Evolutionary conservation across 768 basidiomycete species (phyloP).

Genomic region (Nidula microcarpa): DNA sequence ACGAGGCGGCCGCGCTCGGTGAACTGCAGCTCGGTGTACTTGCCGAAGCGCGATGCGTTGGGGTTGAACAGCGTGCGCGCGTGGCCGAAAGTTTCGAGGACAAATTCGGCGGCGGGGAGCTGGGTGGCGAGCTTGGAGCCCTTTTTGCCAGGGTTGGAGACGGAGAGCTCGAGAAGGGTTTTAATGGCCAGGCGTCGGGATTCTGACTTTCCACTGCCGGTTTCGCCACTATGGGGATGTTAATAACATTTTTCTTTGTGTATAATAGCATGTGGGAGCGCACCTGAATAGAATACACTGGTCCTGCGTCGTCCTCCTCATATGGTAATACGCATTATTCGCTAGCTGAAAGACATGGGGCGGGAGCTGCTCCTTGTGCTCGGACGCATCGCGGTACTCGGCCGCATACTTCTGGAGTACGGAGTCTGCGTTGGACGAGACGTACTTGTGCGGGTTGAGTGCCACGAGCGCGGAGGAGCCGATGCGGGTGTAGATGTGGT

Average conservation of each 20-base stretch:
- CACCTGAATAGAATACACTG: constrained; percentile 87
- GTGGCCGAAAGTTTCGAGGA: constrained; percentile 92
- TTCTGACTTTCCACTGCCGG: constrained; percentile 92
- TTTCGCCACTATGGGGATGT: constrained; percentile 69
- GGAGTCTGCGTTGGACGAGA: constrained; percentile 79
- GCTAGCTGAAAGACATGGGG: constrained; percentile 94
- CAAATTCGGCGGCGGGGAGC: constrained; percentile 91
- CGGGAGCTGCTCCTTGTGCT: constrained; percentile 54
- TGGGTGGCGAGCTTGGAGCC: constrained; percentile 84
- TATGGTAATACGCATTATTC: constrained; percentile 92
- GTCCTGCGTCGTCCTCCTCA: constrained; percentile 91
- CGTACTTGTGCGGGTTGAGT: constrained; percentile 92
- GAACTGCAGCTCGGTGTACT: constrained; percentile 98
- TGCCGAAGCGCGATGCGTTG: constrained; percentile 95
- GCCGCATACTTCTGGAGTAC: constrained; percentile 82
- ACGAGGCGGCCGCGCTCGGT: constrained; percentile 84
- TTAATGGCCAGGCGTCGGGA: constrained; percentile 89
- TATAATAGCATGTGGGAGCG: constrained; percentile 16
- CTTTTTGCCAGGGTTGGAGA: constrained; percentile 89
- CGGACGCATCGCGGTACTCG: constrained; percentile 75
- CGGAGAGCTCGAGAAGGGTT: constrained; percentile 84
- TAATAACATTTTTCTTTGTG: neutral
- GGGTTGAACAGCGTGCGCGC: constrained; percentile 90
- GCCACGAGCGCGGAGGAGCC: constrained; percentile 76
- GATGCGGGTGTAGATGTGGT: constrained; percentile 74